These are phyloP conservation scores for Aotearoamyces nothofagi DNA, from an alignment of 2,329 filamentous ascomycete species.

Conservation along the genomic window DNA sequence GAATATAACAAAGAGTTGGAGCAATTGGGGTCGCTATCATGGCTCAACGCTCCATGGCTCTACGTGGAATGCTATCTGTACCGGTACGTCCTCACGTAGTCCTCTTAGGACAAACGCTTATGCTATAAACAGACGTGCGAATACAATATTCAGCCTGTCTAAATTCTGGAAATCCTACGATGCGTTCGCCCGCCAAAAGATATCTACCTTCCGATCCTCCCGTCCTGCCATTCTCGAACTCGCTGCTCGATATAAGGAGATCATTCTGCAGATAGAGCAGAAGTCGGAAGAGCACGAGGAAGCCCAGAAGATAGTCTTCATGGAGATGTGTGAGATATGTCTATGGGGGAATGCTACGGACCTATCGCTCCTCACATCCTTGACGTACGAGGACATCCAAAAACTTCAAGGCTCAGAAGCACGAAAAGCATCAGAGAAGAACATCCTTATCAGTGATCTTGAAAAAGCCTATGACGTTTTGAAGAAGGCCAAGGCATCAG, in stretches of 20 bases:
- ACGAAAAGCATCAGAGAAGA: conserved; percentile 74
- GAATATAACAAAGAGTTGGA: conserved; percentile 79
- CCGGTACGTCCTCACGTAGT: conserved; percentile 34
- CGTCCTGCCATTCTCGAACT: conserved; percentile 23
- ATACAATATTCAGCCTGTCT: conserved; percentile 61
- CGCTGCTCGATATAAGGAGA: conserved; percentile 60
- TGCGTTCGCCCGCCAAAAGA: conserved; percentile 79
- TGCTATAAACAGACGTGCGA: conserved; percentile 49
- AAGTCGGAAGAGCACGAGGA: conserved; percentile 27
- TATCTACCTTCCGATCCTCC: conserved; percentile 44
- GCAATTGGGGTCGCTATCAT: conserved; percentile 55
- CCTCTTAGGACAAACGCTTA: too few species aligned
- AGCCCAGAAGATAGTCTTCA: conserved; percentile 66
- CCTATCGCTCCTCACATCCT: conserved; percentile 73
- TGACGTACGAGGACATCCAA: conserved; percentile 92
- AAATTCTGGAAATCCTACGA: conserved; percentile 83
- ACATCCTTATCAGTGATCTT: conserved; percentile 83
- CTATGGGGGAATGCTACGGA: conserved; percentile 97
- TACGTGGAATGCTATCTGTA: conserved; percentile 93
- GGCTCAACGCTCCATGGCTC: conserved; percentile 80
- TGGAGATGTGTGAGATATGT: conserved; percentile 91
- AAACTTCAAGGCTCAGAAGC: conserved; percentile 85
- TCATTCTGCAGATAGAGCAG: conserved; percentile 48
- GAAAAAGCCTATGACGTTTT: conserved; percentile 54
- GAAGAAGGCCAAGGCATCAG: conserved; percentile 44